Evolutionary conservation across 352 stramenopile genomes (phyloP).

Genomic region (Phytophthora kernoviae): DNA sequence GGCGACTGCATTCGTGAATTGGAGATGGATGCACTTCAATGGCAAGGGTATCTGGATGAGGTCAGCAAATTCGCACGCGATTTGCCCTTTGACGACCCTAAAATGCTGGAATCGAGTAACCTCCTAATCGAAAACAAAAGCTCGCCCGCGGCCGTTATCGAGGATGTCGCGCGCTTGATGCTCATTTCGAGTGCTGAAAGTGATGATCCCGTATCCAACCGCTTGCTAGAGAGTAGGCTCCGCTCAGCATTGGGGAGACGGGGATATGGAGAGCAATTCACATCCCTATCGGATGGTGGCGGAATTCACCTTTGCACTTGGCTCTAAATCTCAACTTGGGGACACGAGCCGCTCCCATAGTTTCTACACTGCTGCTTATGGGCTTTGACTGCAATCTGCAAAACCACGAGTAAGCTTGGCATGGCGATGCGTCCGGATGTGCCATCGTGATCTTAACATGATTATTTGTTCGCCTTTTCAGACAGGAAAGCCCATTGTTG

Average conservation of each 20-base stretch:
- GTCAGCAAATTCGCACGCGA: slow-evolving; percentile 47
- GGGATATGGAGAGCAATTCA: neutral
- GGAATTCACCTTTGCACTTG: slow-evolving; percentile 59
- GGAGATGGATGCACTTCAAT: slow-evolving; percentile 38
- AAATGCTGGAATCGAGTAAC: neutral
- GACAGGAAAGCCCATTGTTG: slow-evolving; percentile 57
- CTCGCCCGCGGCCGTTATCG: slow-evolving; percentile 6
- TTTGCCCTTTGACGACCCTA: slow-evolving; percentile 6
- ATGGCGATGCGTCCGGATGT: neutral
- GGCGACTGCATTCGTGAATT: slow-evolving; percentile 15
- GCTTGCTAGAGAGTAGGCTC: slow-evolving; percentile 9
- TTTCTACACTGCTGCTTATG: slow-evolving; percentile 36
- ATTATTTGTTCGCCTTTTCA: slow-evolving; percentile 12
- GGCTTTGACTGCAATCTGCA: slow-evolving; percentile 50
- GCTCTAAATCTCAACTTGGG: slow-evolving; percentile 45
- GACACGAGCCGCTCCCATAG: slow-evolving; percentile 10
- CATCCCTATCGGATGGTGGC: slow-evolving; percentile 32
- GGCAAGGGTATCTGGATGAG: slow-evolving; percentile 55
- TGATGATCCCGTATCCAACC: neutral
- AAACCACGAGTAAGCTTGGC: slow-evolving; percentile 59
- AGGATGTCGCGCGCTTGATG: slow-evolving; percentile 8
- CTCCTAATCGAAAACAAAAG: neutral
- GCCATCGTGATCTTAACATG: neutral
- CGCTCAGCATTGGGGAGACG: neutral
- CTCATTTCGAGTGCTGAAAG: neutral